Evolutionary conservation across 441 rosid genomes (phyloP).

Genomic region (Corymbia calophylla): DNA sequence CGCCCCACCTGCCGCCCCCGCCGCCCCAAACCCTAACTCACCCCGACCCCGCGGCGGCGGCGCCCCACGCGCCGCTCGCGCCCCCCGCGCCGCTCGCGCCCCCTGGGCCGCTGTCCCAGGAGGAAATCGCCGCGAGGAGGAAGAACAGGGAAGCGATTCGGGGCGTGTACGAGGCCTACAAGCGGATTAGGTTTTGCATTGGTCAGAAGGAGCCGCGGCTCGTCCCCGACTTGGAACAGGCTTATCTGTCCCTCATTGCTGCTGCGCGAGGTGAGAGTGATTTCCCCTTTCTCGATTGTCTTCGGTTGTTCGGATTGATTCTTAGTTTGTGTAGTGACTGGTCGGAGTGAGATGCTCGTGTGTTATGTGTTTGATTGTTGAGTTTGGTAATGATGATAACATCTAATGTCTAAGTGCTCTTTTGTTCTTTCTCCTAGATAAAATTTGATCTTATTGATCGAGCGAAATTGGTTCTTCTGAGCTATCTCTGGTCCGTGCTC

Average conservation of each 20-base stretch:
- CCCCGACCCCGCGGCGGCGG: conserved; percentile 7
- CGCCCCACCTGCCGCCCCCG: background rate
- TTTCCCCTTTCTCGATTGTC: background rate
- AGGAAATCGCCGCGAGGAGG: conserved; percentile 49
- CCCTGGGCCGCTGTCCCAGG: conserved; percentile 68
- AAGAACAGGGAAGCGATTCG: conserved; percentile 83
- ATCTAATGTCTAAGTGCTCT: background rate
- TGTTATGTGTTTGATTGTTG: background rate
- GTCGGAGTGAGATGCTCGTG: background rate
- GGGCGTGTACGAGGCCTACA: conserved; percentile 67
- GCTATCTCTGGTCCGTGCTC: background rate
- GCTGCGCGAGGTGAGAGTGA: conserved; percentile 61
- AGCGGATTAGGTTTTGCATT: conserved; percentile 60
- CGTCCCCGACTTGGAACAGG: conserved; percentile 55
- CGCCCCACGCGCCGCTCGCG: background rate
- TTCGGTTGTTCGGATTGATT: background rate
- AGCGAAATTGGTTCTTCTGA: background rate
- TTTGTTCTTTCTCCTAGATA: background rate
- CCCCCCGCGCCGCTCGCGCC: conserved; percentile 2
- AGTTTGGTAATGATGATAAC: background rate
- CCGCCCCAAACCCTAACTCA: conserved; percentile 20
- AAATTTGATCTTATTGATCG: background rate
- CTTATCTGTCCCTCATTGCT: conserved; percentile 63
- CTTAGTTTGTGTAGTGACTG: background rate
- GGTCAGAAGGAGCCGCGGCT: conserved; percentile 47